A percentile compares a stretch with the other conserved stretches of the same genome.
These are phyloP conservation scores for Eucalyptus decipiens DNA, from an alignment of 345 rosid genomes.

Conservation along the genomic window DNA sequence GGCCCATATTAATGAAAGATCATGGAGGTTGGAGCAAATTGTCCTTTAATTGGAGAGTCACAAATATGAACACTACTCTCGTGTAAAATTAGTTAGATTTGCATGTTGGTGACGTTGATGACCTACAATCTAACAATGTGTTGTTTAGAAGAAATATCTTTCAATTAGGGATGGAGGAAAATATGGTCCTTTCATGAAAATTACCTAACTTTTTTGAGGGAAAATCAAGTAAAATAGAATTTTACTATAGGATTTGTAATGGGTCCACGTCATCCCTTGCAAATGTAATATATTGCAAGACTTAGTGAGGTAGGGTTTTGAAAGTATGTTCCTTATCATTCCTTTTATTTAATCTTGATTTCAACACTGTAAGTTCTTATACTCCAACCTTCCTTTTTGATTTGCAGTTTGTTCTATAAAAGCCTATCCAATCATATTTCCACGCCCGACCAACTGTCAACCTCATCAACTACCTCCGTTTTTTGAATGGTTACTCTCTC, in stretches of 20 bases:
- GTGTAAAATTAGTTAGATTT: too few relatives aligned
- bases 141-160: not conserved
- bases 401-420: not conserved
- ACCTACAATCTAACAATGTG: too few relatives aligned
- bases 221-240: not conserved
- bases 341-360: not conserved
- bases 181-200: not conserved
- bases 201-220: not conserved
- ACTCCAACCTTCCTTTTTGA: not conserved
- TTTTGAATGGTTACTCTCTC: not conserved
- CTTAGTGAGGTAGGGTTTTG: not conserved
- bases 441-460: not conserved
- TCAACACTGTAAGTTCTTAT: not conserved
- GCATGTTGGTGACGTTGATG: too few relatives aligned
- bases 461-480: not conserved
- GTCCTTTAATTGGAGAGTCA: too few relatives aligned
- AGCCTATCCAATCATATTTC: not conserved
- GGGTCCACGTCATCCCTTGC: not conserved
- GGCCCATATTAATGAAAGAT: too few relatives aligned
- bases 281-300: not conserved
- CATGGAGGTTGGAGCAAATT: too few relatives aligned
- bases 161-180: not conserved
- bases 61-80: too few relatives aligned
- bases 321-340: not conserved
- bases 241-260: not conserved